Evolutionary conservation across 352 stramenopile species (phyloP), one percentile per base, ranked within the genome.

Genomic region (Phytopythium vexans): DNA sequence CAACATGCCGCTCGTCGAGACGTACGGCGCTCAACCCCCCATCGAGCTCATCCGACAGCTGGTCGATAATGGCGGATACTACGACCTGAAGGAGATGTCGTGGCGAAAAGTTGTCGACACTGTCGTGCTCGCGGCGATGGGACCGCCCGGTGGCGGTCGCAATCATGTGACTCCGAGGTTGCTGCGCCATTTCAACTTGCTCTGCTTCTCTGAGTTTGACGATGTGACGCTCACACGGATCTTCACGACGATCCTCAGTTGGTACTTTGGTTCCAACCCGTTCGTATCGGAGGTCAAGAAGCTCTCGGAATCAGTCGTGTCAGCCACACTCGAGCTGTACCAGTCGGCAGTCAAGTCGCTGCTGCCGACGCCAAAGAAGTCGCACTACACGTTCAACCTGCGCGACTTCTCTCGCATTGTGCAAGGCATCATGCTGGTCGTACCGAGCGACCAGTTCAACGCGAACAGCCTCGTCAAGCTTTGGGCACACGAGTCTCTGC

Each of bases 381-480:
- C 84, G 12, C 94, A 98, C 70, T 98, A 98, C 70, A 98, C 93
- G 12, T 98, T 98, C 68, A 98, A 98, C 45, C 57, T 98, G 48
- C 82, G 94, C 6, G 94, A 98, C 61, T 98, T 98, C 52, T 90
- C 83, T 35, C 72, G 92, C 42, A 91, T 98, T 36, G 83, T 98
- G 6, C 93, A 98, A 54, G 93, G 94, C 32, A 88, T 98, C 31
- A 92, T 98, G 73, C 71, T 98, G 11, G 84, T 97, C 4, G 74
- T 83, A 5, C 70, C 87, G 1, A 92, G 70, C 36, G 88, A 97
- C 10, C 54, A 76, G 34, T 97, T 97, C 36, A 80, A 72, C 3
- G 77, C 86, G 8, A 90, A 74, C 9, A 81, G 62, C 15, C 72
- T 98, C 15, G 86, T 96, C 8, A 94, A 96, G 49, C 68, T 98